A percentile compares a stretch with the other conserved stretches of the same genome.
phyloP scores from a whole-genome alignment of 805 yeast species.

The Starmerella asiatica region DNA sequence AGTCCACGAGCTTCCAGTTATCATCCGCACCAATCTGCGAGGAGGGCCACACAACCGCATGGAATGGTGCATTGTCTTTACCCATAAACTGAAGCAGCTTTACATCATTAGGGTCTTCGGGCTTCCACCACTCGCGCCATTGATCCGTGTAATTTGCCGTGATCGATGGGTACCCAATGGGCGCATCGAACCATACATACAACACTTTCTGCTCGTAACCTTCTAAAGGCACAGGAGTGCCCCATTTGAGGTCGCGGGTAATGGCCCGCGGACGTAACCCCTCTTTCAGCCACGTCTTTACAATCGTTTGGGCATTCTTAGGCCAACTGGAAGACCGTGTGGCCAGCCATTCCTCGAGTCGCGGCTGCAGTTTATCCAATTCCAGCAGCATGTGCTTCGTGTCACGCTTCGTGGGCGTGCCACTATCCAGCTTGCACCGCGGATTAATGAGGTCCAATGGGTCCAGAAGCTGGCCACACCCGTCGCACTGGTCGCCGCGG shows the following conservation, averaged over 20 bases:
- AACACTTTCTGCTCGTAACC: constrained; percentile 78
- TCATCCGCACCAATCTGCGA: constrained; percentile 79
- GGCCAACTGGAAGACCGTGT: constrained; percentile 78
- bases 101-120: constrained; percentile 63
- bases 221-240: constrained; percentile 91
- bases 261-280: constrained; percentile 90
- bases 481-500: constrained; percentile 98
- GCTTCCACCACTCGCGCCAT: constrained; percentile 90
- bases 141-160: constrained; percentile 78
- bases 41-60: constrained; percentile 94
- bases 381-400: constrained; percentile 78
- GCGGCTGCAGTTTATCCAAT: constrained; percentile 71
- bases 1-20: constrained; percentile 81
- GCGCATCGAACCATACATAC: constrained; percentile 98
- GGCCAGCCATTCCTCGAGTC: constrained; percentile 62
- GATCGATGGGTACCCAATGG: constrained; percentile 91
- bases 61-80: constrained; percentile 98
- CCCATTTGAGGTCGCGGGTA: constrained; percentile 96
- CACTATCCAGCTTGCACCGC: constrained; percentile 82
- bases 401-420: constrained; percentile 64
- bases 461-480: constrained; percentile 78
- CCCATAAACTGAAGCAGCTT: constrained; percentile 96
- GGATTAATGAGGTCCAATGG: constrained; percentile 91
- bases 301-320: constrained; percentile 74
- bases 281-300: constrained; percentile 85